Percentiles rank a stretch among this genome's conserved stretches.
phyloP scores from a whole-genome alignment of 2,329 filamentous ascomycete species.

The Sarocladiaceae sp. region DNA sequence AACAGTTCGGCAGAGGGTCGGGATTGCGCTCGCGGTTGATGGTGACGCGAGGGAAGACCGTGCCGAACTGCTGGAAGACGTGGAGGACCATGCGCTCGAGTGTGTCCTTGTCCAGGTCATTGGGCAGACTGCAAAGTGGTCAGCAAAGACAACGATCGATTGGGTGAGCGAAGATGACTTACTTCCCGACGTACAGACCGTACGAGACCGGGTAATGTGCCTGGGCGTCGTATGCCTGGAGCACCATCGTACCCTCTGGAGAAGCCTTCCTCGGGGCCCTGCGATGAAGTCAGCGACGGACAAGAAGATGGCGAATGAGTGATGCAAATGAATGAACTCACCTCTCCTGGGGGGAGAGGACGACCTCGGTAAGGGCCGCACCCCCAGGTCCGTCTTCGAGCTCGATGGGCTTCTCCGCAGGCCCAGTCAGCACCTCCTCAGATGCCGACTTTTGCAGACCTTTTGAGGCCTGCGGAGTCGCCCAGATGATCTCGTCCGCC shows the following conservation, averaged over 20 bases:
- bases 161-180: slow-evolving; percentile 23
- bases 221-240: slow-evolving; percentile 6
- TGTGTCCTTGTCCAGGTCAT: slow-evolving; percentile 37
- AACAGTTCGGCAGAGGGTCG: slow-evolving; percentile 59
- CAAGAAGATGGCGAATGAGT: neutral
- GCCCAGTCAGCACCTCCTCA: neutral
- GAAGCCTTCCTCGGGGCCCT: too few species aligned
- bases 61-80: slow-evolving; percentile 47
- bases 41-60: slow-evolving; percentile 57
- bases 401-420: neutral
- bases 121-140: slow-evolving; percentile 29
- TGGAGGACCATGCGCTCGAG: slow-evolving; percentile 47
- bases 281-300: neutral
- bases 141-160: neutral
- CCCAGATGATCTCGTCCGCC: neutral
- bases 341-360: slow-evolving; percentile 5
- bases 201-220: neutral
- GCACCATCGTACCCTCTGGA: too few species aligned
- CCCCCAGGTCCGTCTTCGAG: slow-evolving; percentile 1
- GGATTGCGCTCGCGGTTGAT: slow-evolving; percentile 39
- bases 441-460: neutral
- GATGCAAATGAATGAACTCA: too few species aligned
- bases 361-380: neutral
- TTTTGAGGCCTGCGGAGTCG: neutral
- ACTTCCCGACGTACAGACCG: slow-evolving; percentile 58